Conservation (phyloP, 2,329 filamentous ascomycete species). For the Trichoderma koningii region DNA sequence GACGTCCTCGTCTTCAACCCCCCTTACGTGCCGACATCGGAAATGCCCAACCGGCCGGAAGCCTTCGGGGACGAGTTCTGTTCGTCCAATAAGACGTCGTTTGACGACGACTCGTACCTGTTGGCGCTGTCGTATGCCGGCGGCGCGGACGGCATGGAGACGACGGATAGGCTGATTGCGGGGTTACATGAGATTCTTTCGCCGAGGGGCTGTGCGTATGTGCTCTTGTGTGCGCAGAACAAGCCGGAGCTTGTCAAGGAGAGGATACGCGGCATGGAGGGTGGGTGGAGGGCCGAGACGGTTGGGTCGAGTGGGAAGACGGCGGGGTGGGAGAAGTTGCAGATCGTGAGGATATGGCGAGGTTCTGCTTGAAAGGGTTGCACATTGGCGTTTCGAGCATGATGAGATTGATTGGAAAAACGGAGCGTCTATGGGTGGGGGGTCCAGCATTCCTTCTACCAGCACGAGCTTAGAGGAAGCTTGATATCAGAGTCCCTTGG, state of each 20-base stretch:
- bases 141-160: slow-evolving; percentile 89
- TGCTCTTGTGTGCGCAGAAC: slow-evolving; percentile 90
- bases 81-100: slow-evolving; percentile 46
- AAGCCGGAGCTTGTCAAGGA: slow-evolving; percentile 73
- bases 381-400: too few species aligned
- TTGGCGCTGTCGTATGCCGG: slow-evolving; percentile 87
- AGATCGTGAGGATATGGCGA: slow-evolving; percentile 84
- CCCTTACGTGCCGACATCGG: slow-evolving; percentile 87
- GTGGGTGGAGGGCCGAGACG: slow-evolving; percentile 70
- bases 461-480: too few species aligned
- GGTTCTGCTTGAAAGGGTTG: slow-evolving; percentile 34
- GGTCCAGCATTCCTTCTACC: too few species aligned
- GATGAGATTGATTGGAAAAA: too few species aligned
- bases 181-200: slow-evolving; percentile 66
- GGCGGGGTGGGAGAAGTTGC: slow-evolving; percentile 92
- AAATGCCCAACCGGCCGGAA: slow-evolving; percentile 60
- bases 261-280: slow-evolving; percentile 55
- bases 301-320: slow-evolving; percentile 82
- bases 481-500: too few species aligned
- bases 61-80: slow-evolving; percentile 32
- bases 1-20: slow-evolving; percentile 96
- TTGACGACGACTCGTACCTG: slow-evolving; percentile 80
- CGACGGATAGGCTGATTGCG: slow-evolving; percentile 75
- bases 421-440: too few species aligned
- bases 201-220: slow-evolving; percentile 75